phyloP scores from a whole-genome alignment of 2,329 filamentous ascomycete species.

The Leptographium radiaticola region DNA sequence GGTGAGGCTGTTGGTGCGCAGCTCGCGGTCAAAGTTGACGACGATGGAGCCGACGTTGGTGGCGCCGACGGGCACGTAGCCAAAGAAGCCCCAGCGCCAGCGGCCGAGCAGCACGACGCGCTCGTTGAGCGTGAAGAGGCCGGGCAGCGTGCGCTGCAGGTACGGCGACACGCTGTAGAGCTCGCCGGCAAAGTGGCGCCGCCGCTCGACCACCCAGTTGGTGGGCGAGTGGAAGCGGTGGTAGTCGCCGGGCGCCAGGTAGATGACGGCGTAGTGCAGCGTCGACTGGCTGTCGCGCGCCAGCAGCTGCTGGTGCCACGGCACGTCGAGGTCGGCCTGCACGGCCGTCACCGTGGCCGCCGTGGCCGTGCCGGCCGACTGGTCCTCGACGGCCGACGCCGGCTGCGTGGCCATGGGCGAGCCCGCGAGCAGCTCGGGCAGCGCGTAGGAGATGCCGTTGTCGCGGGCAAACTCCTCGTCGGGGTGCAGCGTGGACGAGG shows the following conservation, averaged over 20 bases:
- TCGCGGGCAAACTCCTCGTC: conserved; percentile 89
- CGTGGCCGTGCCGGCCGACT: conserved; percentile 53
- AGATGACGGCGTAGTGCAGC: conserved; percentile 89
- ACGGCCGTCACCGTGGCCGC: conserved; percentile 67
- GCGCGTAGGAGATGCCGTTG: conserved; percentile 88
- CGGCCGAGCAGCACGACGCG: conserved; percentile 83
- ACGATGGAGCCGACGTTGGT: conserved; percentile 96
- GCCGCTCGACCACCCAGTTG: conserved; percentile 86
- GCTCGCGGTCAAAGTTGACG: conserved; percentile 90
- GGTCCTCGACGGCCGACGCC: conserved; percentile 44
- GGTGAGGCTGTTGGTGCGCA: conserved; percentile 81
- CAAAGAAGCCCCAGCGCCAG: conserved; percentile 97
- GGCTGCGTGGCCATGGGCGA: conserved; percentile 28
- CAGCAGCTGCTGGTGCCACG: conserved; percentile 58
- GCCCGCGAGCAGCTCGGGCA: conserved; percentile 81
- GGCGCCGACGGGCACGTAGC: conserved; percentile 86
- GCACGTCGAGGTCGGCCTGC: conserved; percentile 64
- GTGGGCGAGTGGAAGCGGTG: conserved; percentile 95
- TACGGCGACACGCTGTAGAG: conserved; percentile 92
- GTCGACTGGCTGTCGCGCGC: conserved; percentile 47
- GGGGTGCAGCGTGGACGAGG: conserved; percentile 42
- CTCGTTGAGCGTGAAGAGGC: conserved; percentile 93
- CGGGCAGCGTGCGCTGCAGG: conserved; percentile 80
- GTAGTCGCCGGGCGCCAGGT: conserved; percentile 94
- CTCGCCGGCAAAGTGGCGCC: conserved; percentile 96